A percentile compares a stretch with the other conserved stretches of the same genome.
Evolutionary conservation across 2,329 filamentous ascomycete genomes (phyloP).

Genomic region (Aspergillus tubingensis): DNA sequence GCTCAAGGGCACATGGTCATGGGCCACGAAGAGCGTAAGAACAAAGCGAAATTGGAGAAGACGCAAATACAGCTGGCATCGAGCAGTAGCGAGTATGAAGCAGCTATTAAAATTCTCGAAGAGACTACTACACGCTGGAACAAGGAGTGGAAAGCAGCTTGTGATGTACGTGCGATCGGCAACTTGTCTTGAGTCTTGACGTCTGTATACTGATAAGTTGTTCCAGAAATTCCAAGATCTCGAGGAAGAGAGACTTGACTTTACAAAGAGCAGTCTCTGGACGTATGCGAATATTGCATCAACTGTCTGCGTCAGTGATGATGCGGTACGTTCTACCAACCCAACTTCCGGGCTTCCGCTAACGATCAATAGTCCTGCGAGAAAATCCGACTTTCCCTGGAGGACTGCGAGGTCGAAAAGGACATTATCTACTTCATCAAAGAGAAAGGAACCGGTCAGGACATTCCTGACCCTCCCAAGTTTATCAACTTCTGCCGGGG

Average conservation of each 20-base stretch:
- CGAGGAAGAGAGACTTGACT: slow-evolving; percentile 94
- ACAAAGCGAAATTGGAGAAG: slow-evolving; percentile 98
- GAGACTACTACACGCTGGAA: slow-evolving; percentile 97
- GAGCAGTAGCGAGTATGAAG: slow-evolving; percentile 91
- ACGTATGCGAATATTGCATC: slow-evolving; percentile 96
- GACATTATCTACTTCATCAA: slow-evolving; percentile 89
- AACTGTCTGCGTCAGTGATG: slow-evolving; percentile 96
- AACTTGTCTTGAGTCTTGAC: neutral
- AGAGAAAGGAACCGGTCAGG: slow-evolving; percentile 87
- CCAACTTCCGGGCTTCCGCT: slow-evolving; percentile 7
- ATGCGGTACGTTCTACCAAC: slow-evolving; percentile 57
- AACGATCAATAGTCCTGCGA: slow-evolving; percentile 69
- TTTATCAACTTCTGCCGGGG: slow-evolving; percentile 99
- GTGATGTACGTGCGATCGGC: slow-evolving; percentile 59
- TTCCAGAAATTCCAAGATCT: slow-evolving; percentile 92
- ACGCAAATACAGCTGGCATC: slow-evolving; percentile 92
- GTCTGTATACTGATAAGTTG: slow-evolving; percentile 22
- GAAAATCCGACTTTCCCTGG: slow-evolving; percentile 88
- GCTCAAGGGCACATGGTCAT: slow-evolving; percentile 99
- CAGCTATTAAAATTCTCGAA: slow-evolving; percentile 86
- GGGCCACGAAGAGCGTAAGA: slow-evolving; percentile 98
- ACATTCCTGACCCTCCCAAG: slow-evolving; percentile 94
- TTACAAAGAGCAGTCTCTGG: slow-evolving; percentile 97
- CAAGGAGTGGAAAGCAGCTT: slow-evolving; percentile 95
- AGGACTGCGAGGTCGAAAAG: slow-evolving; percentile 95